Evolutionary conservation across 1,139 yeast species (phyloP).

Genomic region (Debaryomyces coudertii): DNA sequence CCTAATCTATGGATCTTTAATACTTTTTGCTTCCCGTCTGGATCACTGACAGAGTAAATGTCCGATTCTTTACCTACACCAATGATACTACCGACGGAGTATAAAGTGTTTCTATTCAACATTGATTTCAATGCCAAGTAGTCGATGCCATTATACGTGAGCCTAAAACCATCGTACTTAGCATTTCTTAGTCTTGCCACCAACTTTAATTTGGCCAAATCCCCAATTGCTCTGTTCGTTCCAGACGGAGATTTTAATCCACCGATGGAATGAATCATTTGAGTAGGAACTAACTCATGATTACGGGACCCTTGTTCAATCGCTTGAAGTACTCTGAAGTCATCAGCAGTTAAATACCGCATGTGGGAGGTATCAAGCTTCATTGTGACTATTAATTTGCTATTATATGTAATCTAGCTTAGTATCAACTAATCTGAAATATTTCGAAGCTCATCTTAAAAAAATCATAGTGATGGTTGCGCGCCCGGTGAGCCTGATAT

Average conservation of each 20-base stretch:
- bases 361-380: constrained; percentile 90
- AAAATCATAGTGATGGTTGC: constrained; percentile 7
- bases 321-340: constrained; percentile 86
- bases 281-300: constrained; percentile 94
- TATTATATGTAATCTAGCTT: background rate
- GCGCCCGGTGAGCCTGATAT: constrained; percentile 5
- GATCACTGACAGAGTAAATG: constrained; percentile 82
- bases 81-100: constrained; percentile 82
- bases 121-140: constrained; percentile 85
- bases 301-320: constrained; percentile 89
- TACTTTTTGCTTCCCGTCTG: constrained; percentile 65
- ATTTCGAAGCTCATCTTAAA: constrained; percentile 10
- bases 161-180: constrained; percentile 87
- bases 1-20: constrained; percentile 92
- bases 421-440: constrained; percentile 1
- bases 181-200: constrained; percentile 81
- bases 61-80: constrained; percentile 99
- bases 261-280: constrained; percentile 76
- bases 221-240: constrained; percentile 77
- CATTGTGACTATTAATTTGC: constrained; percentile 44
- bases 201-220: constrained; percentile 82
- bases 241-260: constrained; percentile 77
- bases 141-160: constrained; percentile 89
- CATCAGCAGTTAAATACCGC: constrained; percentile 90
- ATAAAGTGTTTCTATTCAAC: constrained; percentile 70